Evolutionary conservation across 768 basidiomycete genomes (phyloP).

Genomic region (Melanogaster broomeanus): DNA sequence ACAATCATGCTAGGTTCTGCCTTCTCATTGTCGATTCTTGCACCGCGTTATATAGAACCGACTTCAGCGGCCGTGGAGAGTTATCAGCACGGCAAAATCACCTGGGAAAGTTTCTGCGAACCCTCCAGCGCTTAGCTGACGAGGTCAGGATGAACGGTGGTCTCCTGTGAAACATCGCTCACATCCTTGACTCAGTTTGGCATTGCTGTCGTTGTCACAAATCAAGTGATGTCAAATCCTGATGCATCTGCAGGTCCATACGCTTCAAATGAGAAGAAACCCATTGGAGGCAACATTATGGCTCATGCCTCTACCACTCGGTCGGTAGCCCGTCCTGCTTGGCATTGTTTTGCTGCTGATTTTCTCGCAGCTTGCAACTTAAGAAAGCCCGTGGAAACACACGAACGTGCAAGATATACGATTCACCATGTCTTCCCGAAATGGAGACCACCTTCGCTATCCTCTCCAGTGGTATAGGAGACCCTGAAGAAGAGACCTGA

Average conservation of each 20-base stretch:
- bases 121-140: slow-evolving; percentile 90
- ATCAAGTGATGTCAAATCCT: slow-evolving; percentile 99
- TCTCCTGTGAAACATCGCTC: slow-evolving; percentile 2
- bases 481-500: slow-evolving; percentile 86
- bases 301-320: slow-evolving; percentile 98
- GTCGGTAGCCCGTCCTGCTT: slow-evolving; percentile 39
- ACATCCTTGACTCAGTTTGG: slow-evolving; percentile 67
- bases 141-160: slow-evolving; percentile 59
- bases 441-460: slow-evolving; percentile 96
- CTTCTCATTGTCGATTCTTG: slow-evolving; percentile 96
- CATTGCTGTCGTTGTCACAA: slow-evolving; percentile 95
- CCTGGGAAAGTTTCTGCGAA: slow-evolving; percentile 92
- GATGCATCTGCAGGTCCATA: slow-evolving; percentile 91
- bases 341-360: slow-evolving; percentile 4
- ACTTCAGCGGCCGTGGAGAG: slow-evolving; percentile 94
- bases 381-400: slow-evolving; percentile 92
- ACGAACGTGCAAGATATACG: slow-evolving; percentile 95
- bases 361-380: slow-evolving; percentile 67
- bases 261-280: slow-evolving; percentile 92
- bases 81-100: slow-evolving; percentile 94
- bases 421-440: slow-evolving; percentile 96
- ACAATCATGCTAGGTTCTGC: slow-evolving; percentile 68
- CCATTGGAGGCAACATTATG: slow-evolving; percentile 98
- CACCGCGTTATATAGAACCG: slow-evolving; percentile 93
- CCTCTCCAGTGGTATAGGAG: slow-evolving; percentile 86